Conservation (phyloP, 306 rosid species). For the Fagus crenata region DNA sequence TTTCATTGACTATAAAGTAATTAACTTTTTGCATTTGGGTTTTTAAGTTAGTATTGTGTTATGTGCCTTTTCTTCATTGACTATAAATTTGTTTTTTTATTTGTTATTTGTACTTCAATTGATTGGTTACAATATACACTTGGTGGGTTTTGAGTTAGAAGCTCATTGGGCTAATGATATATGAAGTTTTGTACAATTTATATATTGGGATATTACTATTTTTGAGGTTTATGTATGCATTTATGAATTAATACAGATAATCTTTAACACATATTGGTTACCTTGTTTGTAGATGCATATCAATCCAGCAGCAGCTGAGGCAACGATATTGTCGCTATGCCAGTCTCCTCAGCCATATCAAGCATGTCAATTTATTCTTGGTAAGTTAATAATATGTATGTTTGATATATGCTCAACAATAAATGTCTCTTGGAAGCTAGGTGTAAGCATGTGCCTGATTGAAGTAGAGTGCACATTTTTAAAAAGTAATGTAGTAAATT, state of each 20-base stretch:
- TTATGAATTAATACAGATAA: neutral
- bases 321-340: conserved; percentile 64
- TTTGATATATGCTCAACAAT: conserved; percentile 1
- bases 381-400: conserved; percentile 38
- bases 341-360: conserved; percentile 82
- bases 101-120: too few species aligned
- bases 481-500: too few species aligned
- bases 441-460: too few species aligned
- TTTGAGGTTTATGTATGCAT: neutral
- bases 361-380: conserved; percentile 86
- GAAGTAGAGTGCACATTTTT: too few species aligned
- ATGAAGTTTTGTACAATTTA: neutral
- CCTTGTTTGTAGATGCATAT: conserved; percentile 67
- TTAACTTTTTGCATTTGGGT: too few species aligned
- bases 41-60: too few species aligned
- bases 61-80: too few species aligned
- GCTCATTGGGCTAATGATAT: neutral
- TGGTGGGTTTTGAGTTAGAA: neutral
- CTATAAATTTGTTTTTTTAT: too few species aligned
- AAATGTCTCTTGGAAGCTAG: too few species aligned
- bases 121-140: neutral
- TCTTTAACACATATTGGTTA: conserved; percentile 17
- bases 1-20: too few species aligned
- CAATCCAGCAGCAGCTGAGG: conserved; percentile 74
- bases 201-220: neutral